A percentile compares a stretch with the other conserved stretches of the same genome.
phyloP scores from a whole-genome alignment of 768 basidiomycete species.

The Leccinum imitatum region DNA sequence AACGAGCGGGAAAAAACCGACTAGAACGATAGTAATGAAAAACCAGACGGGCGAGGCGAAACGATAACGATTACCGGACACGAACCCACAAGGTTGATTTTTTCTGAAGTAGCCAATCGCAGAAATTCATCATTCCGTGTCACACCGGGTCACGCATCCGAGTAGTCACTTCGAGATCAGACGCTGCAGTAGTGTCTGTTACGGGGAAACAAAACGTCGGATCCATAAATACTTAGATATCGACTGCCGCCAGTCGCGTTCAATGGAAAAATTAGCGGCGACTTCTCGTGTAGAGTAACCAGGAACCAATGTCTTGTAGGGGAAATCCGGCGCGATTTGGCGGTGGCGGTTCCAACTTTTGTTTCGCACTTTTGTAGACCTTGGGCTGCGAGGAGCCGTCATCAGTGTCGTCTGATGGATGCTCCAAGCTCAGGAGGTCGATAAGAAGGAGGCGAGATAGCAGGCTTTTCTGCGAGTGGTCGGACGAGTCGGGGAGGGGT shows the following conservation, averaged over 20 bases:
- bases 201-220: not conserved
- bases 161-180: not conserved
- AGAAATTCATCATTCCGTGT: not conserved
- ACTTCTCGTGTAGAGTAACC: not conserved
- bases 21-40: no score
- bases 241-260: not conserved
- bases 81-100: no score
- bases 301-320: not conserved
- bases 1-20: no score
- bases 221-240: not conserved
- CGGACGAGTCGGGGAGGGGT: not conserved
- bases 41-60: no score
- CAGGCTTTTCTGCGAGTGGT: slow-evolving; percentile 25
- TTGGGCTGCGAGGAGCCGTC: not conserved
- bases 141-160: not conserved
- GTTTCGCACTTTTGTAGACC: not conserved
- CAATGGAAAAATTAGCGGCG: slow-evolving; percentile 19
- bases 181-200: no score
- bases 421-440: not conserved
- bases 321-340: not conserved
- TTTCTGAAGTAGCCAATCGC: no score
- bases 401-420: not conserved
- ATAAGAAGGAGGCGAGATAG: slow-evolving; percentile 4
- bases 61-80: no score
- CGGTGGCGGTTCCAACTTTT: not conserved